Conservation (phyloP, 495 filamentous ascomycete genomes). For the Astrocystis sublimbata region DNA sequence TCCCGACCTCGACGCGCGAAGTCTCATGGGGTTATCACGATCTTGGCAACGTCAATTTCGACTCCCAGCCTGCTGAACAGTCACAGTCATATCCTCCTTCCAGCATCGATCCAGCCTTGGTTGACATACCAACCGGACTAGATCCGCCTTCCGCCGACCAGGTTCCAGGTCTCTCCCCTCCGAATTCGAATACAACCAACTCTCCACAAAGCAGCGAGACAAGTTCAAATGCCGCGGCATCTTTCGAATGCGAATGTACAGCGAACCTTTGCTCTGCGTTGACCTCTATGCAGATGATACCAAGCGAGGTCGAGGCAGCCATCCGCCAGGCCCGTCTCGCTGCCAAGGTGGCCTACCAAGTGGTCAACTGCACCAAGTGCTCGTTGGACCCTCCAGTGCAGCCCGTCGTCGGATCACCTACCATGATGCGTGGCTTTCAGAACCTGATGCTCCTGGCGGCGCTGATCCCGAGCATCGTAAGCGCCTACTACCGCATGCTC, state of each 20-base stretch:
- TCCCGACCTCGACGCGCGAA: background rate
- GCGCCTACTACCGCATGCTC: constrained; percentile 55
- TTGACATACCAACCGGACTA: constrained; percentile 5
- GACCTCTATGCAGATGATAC: constrained; percentile 46
- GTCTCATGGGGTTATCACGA: constrained; percentile 22
- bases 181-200: constrained; percentile 19
- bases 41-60: constrained; percentile 26
- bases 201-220: constrained; percentile 27
- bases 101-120: constrained; percentile 32
- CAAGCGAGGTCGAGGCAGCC: constrained; percentile 42
- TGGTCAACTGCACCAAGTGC: constrained; percentile 62
- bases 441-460: constrained; percentile 69
- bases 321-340: constrained; percentile 60
- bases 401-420: background rate
- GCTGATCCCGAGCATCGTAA: constrained; percentile 61
- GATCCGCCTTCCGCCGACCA: constrained; percentile 20
- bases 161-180: constrained; percentile 24
- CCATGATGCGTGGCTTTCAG: constrained; percentile 48
- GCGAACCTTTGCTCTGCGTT: constrained; percentile 47
- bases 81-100: constrained; percentile 14
- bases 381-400: constrained; percentile 32
- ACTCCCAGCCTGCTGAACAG: constrained; percentile 17
- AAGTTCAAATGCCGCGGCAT: constrained; percentile 1
- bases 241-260: constrained; percentile 34
- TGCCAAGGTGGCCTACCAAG: constrained; percentile 54